phyloP scores from a whole-genome alignment of 345 rosid genomes.

The Moringa oleifera region DNA sequence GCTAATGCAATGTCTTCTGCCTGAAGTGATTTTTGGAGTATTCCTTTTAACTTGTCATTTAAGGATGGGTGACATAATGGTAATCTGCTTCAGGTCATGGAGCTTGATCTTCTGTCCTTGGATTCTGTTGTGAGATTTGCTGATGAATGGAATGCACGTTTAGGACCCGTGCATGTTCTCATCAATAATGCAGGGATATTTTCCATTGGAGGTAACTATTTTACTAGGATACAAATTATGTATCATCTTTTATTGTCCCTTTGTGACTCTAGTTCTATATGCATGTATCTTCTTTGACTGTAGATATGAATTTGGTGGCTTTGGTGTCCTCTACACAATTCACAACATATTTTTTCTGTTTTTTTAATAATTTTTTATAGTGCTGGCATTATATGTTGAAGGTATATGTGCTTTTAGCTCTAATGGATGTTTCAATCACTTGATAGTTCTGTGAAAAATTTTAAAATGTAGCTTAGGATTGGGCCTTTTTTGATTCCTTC shows the following conservation, averaged over 20 bases:
- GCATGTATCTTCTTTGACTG: not conserved
- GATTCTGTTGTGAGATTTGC: conserved; percentile 71
- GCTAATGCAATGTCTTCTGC: not conserved
- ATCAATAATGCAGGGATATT: conserved; percentile 93
- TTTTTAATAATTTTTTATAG: no score
- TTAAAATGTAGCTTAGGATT: no score
- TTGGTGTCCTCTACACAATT: no score
- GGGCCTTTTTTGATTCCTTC: no score
- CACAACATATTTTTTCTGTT: no score
- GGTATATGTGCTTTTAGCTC: no score
- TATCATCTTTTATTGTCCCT: not conserved
- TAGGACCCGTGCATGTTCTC: conserved; percentile 70
- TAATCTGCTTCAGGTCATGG: conserved; percentile 58
- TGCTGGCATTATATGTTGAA: no score
- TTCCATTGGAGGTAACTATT: conserved; percentile 72
- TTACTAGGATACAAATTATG: no score
- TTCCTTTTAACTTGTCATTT: conserved; percentile 3
- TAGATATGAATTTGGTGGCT: no score
- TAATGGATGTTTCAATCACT: no score
- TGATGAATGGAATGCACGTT: conserved; percentile 61
- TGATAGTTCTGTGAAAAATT: no score
- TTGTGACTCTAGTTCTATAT: not conserved
- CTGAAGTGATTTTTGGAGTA: not conserved
- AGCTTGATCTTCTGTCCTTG: conserved; percentile 90
- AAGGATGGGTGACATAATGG: conserved; percentile 13